phyloP scores from a whole-genome alignment of 305 asterid genomes.

The Fraxinus greggii region DNA sequence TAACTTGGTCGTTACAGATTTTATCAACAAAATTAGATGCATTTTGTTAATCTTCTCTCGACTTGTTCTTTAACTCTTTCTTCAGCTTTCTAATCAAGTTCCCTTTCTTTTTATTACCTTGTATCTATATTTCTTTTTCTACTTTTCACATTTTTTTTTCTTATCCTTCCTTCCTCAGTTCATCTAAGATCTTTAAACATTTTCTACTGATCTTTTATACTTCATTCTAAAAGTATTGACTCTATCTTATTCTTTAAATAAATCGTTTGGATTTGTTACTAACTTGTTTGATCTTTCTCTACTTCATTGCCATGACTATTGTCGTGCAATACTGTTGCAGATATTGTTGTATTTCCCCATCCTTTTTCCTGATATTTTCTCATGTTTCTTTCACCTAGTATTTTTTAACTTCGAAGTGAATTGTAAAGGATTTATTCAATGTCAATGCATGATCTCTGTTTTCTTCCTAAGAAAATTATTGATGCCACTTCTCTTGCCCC shows the following conservation, averaged over 20 bases:
- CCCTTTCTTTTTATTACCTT: background rate
- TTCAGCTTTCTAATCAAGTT: background rate
- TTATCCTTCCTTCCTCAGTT: background rate
- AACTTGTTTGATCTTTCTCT: background rate
- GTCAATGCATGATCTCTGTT: background rate
- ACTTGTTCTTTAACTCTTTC: background rate
- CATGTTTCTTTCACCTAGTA: background rate
- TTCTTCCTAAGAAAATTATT: background rate
- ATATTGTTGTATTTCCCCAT: background rate
- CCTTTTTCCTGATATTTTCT: background rate
- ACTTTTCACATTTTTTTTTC: background rate
- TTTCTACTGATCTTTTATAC: background rate
- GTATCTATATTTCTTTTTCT: background rate
- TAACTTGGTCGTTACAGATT: background rate
- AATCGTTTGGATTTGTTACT: background rate
- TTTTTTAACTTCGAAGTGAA: background rate
- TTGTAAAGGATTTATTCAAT: background rate
- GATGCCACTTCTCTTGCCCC: background rate
- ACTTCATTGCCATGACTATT: background rate
- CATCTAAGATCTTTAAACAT: background rate
- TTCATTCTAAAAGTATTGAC: background rate
- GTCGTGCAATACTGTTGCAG: background rate
- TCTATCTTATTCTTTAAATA: background rate
- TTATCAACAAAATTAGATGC: background rate
- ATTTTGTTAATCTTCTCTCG: background rate